Evolutionary conservation across 805 yeast species (phyloP).

Genomic region (Sugiyamaella boreocaroliniensis): DNA sequence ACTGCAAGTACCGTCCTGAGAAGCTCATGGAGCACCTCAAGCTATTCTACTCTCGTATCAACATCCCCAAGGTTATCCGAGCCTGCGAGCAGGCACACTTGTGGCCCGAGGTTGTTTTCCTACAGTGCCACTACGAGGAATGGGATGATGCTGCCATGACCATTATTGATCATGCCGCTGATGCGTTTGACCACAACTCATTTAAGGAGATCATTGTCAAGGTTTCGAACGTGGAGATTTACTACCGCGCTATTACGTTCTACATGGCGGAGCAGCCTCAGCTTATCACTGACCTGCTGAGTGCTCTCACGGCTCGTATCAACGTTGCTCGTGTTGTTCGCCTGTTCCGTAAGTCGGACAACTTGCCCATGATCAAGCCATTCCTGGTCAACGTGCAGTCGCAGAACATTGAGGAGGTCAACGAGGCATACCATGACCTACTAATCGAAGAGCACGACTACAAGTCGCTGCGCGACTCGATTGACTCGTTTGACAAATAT

Average conservation of each 20-base stretch:
- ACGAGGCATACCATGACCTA: constrained; percentile 90
- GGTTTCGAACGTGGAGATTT: constrained; percentile 92
- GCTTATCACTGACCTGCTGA: constrained; percentile 74
- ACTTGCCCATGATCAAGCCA: constrained; percentile 92
- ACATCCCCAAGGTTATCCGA: constrained; percentile 92
- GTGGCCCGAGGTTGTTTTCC: constrained; percentile 93
- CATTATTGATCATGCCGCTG: constrained; percentile 90
- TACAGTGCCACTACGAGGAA: constrained; percentile 97
- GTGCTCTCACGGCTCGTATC: constrained; percentile 79
- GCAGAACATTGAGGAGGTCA: constrained; percentile 85
- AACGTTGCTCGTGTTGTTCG: constrained; percentile 93
- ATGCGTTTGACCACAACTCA: constrained; percentile 86
- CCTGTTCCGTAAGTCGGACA: constrained; percentile 90
- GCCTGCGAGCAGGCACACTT: constrained; percentile 91
- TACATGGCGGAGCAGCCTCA: constrained; percentile 90
- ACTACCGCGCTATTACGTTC: constrained; percentile 94
- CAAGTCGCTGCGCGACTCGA: constrained; percentile 78
- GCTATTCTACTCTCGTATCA: constrained; percentile 95
- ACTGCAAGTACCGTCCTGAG: constrained; percentile 83
- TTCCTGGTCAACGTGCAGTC: constrained; percentile 86
- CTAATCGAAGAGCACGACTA: constrained; percentile 95
- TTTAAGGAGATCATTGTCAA: constrained; percentile 93
- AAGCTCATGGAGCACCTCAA: constrained; percentile 94
- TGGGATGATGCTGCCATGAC: constrained; percentile 98
- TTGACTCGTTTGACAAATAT: constrained; percentile 84